These are phyloP conservation scores for Thymus mandschuricus DNA, from an alignment of 257 asterid genomes.

Conservation along the genomic window DNA sequence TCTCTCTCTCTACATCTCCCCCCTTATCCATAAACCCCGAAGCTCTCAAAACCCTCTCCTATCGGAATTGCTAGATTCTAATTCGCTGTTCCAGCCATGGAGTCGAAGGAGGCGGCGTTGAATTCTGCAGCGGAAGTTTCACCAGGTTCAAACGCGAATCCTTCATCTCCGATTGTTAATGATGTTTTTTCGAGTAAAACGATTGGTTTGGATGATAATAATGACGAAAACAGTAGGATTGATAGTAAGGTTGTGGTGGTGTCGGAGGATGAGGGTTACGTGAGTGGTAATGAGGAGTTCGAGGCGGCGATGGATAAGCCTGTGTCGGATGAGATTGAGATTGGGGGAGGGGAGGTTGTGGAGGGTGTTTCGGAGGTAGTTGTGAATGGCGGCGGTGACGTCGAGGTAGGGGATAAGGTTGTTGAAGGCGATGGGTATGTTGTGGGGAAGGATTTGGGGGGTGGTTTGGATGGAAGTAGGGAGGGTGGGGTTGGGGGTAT, in stretches of 20 bases:
- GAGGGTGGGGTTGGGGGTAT: constrained; percentile 18
- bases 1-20: constrained; percentile 22
- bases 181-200: constrained; percentile 33
- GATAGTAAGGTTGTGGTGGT: constrained; percentile 35
- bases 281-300: constrained; percentile 71
- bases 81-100: constrained; percentile 41
- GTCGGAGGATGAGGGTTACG: constrained; percentile 58
- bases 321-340: constrained; percentile 22
- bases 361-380: constrained; percentile 29
- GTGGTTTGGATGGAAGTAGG: constrained; percentile 5
- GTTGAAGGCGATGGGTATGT: constrained; percentile 34
- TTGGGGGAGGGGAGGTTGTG: constrained; percentile 21
- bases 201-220: constrained; percentile 23
- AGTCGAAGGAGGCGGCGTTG: constrained; percentile 49
- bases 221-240: constrained; percentile 32
- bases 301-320: constrained; percentile 44
- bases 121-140: constrained; percentile 42
- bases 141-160: constrained; percentile 32
- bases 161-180: constrained; percentile 29
- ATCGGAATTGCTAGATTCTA: constrained; percentile 9
- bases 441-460: constrained; percentile 28
- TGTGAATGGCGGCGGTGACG: constrained; percentile 41
- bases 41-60: constrained; percentile 23
- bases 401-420: constrained; percentile 36
- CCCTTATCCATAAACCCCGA: constrained; percentile 38